Base-by-base conservation (phyloP, 108 stramenopile genomes). In the Fistulifera pelliculosa region DNA sequence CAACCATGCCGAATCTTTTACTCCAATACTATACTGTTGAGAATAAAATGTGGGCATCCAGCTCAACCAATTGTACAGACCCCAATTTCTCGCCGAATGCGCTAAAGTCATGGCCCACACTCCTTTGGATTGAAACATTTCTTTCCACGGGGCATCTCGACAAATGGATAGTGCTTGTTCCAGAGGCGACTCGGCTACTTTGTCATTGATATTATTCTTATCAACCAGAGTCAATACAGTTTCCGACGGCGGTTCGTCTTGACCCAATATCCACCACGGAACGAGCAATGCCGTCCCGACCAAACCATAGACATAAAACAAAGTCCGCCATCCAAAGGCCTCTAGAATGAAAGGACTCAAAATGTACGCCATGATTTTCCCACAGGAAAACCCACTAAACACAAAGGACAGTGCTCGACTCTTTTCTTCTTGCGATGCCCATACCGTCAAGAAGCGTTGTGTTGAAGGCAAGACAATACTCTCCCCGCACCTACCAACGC, bases 31-130 rank as follows among this genome's bases (percentile, higher is more conserved):
- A 48, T 87, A 94, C 41, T 80, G 82, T 56, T 93, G 80, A 17
- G 60, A 58, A 63, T 81, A 94, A 51, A 88, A 94, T 26, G 89
- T 89, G 12, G 93, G 93, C 41, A 83, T 76, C 93, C 93, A 94
- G 0, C 85, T 73, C 10, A 94, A 58, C 24, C 70, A 43, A 42
- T 84, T 86, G 71, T 94, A 94, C 42, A 94, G 54, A 17, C 83
- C 83, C 80, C 80, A 90, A 59, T 94, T 94, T 49, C 89, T 88
- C 5, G 89, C 81, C 16, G 83, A 84, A 53, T 94, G 93, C 2
- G 89, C 93, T 17, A 79, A 39, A 10, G 75, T 69, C 74, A 94
- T 84, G 4, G 75, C 82, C 81, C 76, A 83, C 1, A 81, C 77
- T 51, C 80, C 83, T 38, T 51, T 54, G 18, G 83, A 85, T 21